Evolutionary conservation across 495 filamentous ascomycete genomes (phyloP).

Genomic region (Tuber aestivum): DNA sequence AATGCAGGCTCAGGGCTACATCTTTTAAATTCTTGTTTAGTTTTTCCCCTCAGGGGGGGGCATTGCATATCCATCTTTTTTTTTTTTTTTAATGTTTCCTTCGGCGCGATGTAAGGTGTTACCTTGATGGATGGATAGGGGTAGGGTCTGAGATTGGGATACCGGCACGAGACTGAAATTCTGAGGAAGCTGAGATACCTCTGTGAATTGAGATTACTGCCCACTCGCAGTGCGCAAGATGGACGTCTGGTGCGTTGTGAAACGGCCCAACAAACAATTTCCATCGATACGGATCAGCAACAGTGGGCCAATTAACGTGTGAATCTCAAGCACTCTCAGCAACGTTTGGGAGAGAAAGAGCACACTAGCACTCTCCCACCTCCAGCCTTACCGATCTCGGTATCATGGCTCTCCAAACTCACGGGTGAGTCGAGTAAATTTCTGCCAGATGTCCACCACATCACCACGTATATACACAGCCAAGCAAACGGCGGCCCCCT

Average conservation of each 20-base stretch:
- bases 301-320: background rate
- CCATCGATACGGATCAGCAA: background rate
- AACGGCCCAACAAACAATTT: background rate
- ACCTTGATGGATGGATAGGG: background rate
- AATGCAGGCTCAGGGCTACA: slow-evolving; percentile 10
- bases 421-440: background rate
- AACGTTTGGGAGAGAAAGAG: background rate
- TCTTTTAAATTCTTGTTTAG: background rate
- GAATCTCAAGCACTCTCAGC: background rate
- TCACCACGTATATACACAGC: background rate
- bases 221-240: background rate
- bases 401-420: background rate
- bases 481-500: background rate
- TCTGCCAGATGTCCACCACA: background rate
- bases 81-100: background rate
- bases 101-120: background rate
- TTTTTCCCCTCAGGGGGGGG: background rate
- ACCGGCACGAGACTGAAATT: background rate
- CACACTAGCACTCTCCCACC: background rate
- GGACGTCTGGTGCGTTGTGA: background rate
- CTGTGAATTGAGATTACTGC: background rate
- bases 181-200: background rate
- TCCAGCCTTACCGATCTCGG: background rate
- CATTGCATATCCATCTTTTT: slow-evolving; percentile 8
- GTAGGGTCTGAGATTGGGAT: background rate